Conservation (phyloP, 176 grass and related monocot species). For the Themeda triandra region DNA sequence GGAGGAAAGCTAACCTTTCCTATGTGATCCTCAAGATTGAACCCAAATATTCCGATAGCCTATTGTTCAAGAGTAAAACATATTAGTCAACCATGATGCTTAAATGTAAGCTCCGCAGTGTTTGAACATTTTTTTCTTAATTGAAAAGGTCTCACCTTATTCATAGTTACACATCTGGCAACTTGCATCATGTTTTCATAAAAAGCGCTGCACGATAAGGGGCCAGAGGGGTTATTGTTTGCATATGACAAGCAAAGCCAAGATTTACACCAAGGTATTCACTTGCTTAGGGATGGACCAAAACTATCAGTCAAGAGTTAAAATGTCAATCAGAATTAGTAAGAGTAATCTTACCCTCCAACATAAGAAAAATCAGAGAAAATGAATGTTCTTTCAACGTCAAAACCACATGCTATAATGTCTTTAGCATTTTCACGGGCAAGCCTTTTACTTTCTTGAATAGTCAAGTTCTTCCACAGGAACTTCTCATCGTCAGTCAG, state of each 20-base stretch:
- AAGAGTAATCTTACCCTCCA: constrained; percentile 65
- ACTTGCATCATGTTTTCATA: constrained; percentile 89
- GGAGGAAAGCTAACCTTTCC: constrained; percentile 92
- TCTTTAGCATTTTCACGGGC: constrained; percentile 96
- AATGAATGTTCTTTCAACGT: constrained; percentile 85
- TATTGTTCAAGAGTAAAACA: constrained; percentile 23
- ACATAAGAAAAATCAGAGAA: constrained; percentile 86
- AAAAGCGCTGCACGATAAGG: constrained; percentile 57
- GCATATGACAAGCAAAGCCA: background rate
- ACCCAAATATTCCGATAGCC: constrained; percentile 94
- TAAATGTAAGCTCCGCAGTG: background rate
- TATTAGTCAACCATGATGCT: constrained; percentile 12
- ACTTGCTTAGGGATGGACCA: background rate
- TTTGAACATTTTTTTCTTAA: background rate
- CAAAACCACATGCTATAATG: constrained; percentile 95
- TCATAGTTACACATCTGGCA: constrained; percentile 83
- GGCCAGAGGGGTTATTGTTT: constrained; percentile 9
- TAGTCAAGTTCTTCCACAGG: constrained; percentile 78
- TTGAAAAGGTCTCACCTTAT: constrained; percentile 70
- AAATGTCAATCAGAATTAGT: background rate
- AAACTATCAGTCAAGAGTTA: background rate
- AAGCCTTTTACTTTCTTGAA: constrained; percentile 83
- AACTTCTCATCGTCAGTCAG: constrained; percentile 95
- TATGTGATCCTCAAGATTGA: constrained; percentile 84
- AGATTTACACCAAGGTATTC: background rate